Evolutionary conservation across 192 early-diverging fungal genomes (phyloP).

Genomic region (Podila epicladia): DNA sequence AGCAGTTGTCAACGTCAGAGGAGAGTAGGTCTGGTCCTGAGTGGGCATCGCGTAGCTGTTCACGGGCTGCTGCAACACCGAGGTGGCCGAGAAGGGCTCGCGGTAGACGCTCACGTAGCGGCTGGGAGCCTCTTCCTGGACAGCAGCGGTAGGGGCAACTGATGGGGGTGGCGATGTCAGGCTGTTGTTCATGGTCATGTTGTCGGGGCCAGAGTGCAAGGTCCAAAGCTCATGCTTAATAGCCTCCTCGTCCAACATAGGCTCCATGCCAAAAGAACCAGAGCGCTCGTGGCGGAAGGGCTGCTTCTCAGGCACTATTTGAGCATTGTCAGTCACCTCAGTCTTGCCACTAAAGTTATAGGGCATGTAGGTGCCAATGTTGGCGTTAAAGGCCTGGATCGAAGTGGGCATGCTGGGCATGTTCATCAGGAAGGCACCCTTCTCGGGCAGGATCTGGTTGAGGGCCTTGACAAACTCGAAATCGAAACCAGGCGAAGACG

Average conservation of each 20-base stretch:
- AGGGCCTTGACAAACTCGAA: constrained; percentile 42
- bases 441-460: constrained; percentile 50
- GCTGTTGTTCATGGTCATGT: constrained; percentile 15
- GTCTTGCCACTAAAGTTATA: constrained; percentile 48
- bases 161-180: not conserved
- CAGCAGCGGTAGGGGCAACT: not conserved
- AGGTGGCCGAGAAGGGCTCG: constrained; percentile 45
- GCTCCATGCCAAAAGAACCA: constrained; percentile 19
- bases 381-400: constrained; percentile 47
- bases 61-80: constrained; percentile 42
- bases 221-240: constrained; percentile 41
- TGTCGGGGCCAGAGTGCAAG: constrained; percentile 28
- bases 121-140: constrained; percentile 30
- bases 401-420: constrained; percentile 50
- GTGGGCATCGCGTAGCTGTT: constrained; percentile 43
- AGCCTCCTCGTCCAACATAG: constrained; percentile 38
- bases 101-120: constrained; percentile 45
- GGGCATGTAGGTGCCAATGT: constrained; percentile 48
- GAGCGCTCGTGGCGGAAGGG: constrained; percentile 10
- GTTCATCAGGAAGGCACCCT: constrained; percentile 47
- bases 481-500: constrained; percentile 32
- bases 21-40: constrained; percentile 25
- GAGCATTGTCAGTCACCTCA: constrained; percentile 6
- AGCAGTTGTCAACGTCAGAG: constrained; percentile 26
- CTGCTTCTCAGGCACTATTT: constrained; percentile 26